Evolutionary conservation across 2,329 filamentous ascomycete species (phyloP), one percentile per base, ranked within the genome.

Genomic region (Verticillium nonalfalfae): DNA sequence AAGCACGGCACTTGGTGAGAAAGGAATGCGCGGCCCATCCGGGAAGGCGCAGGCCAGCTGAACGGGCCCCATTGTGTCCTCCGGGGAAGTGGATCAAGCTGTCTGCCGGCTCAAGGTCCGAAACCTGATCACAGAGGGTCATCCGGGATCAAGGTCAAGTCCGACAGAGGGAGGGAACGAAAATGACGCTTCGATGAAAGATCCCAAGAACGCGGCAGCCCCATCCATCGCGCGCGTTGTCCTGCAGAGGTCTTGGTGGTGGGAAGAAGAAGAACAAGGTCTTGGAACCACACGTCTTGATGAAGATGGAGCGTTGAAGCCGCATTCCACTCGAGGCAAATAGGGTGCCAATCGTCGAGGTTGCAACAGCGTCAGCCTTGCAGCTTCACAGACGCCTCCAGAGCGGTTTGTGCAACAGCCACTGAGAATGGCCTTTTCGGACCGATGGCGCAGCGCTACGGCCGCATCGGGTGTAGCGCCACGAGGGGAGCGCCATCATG

Each of bases 351-450:
- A 13, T 9, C 13, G 35, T 13, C 13, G n/a, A n/a, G 18, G 45
- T n/a, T 50, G 18, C n/a, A n/a, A 50, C 7, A 50, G n/a, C 21
- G 45, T 50, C 55, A 56, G 55, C 55, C 55, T 56, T 56, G 55
- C 35, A 38, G 55, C 26, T 26, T 34, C 26, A 15, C 35, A 35
- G 55, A 50, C 45, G 45, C 45, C 45, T 50, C 45, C 7, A 50
- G 45, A 6, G 26, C 55, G 9, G 50, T 15, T n/a, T 10, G 35
- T 21, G 45, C 39, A n/a, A 2, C 7, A n/a, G 45, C 45, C 45
- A 50, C 34, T 33, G 15, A 52, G 36, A 59, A 59, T 58, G 57
- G 62, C 64, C 64, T 63, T 61, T 61, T 65, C 64, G 64, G 64
- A 59, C 64, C 64, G 64, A 64, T 52, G 39, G 36, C 33, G 18